Evolutionary conservation across 2,329 filamentous ascomycete species (phyloP).

Genomic region (Lecanicillium sp.): DNA sequence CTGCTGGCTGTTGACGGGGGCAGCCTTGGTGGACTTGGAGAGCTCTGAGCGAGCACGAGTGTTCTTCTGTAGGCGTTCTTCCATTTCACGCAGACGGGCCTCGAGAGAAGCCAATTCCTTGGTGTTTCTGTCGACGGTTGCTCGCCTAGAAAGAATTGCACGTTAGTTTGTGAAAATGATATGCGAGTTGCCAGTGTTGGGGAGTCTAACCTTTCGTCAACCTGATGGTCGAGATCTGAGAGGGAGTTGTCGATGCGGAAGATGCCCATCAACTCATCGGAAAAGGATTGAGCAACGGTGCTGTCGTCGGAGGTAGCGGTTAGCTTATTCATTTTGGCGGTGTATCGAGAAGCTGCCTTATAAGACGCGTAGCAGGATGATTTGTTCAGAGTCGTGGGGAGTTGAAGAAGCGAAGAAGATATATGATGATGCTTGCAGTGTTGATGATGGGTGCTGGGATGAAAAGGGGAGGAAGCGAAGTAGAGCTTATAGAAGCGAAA

Average conservation of each 20-base stretch:
- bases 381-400: slow-evolving; percentile 1
- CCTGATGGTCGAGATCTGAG: slow-evolving; percentile 62
- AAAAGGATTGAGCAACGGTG: slow-evolving; percentile 82
- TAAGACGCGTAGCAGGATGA: background rate
- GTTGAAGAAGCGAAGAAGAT: slow-evolving; percentile 8
- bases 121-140: slow-evolving; percentile 63
- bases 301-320: slow-evolving; percentile 34
- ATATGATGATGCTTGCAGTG: background rate
- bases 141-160: slow-evolving; percentile 54
- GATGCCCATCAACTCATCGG: slow-evolving; percentile 74
- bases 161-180: background rate
- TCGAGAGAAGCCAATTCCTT: slow-evolving; percentile 82
- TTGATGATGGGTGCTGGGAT: background rate
- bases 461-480: background rate
- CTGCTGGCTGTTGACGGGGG: slow-evolving; percentile 11
- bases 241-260: slow-evolving; percentile 80
- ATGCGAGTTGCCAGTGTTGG: background rate
- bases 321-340: slow-evolving; percentile 4
- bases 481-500: slow-evolving; percentile 2
- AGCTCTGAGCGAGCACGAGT: slow-evolving; percentile 13
- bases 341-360: background rate
- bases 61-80: slow-evolving; percentile 56
- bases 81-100: slow-evolving; percentile 74
- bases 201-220: slow-evolving; percentile 68
- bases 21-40: slow-evolving; percentile 11